Base-by-base conservation (phyloP, 176 grass and related monocot genomes). In the Luzula sylvatica region DNA sequence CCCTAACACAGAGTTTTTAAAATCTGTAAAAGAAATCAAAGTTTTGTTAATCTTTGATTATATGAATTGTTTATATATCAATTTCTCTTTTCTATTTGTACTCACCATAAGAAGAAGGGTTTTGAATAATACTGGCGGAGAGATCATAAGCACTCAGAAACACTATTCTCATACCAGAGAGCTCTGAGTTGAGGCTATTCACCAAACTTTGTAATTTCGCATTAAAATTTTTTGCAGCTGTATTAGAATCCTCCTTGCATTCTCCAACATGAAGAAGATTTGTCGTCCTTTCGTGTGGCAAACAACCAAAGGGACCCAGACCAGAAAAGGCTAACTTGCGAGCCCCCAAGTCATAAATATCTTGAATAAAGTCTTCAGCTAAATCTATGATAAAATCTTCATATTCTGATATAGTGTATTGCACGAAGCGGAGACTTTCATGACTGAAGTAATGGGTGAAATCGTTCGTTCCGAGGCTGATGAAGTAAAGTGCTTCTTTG, bases 271-370 rank as follows among this genome's bases (percentile, higher is more conserved):
- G 15, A 43, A 12, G 66, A 1, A n/a, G 57, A 51, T 69, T 76
- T 21, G 52, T 4, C 5, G 55, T 41, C 46, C 80, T 56, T 73
- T 71, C 73, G 58, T 72, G 23, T 6, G 80, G 86, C 30, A 90
- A 45, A 40, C 86, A 90, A 38, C 86, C 86, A 32, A 90, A 66
- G 11, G 80, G 86, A 57, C 79, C 72, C 46, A 89, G 29, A 2
- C 80, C 75, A 20, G 38, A 28, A 6, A 90, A 0, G 24, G 15
- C 46, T 5, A 90, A 28, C 24, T 23, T 53, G 46, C 67, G 52
- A 1, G 75, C 85, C 15, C 85, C 85, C n/a, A 80, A 55, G 20
- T 4, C 23, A 38, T 73, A 28, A 15, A 75, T 11, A 2, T 39
- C 74, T 12, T 67, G 56, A 27, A 81, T 12, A 42, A 77, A 67